These are phyloP conservation scores for Leccinum longicurvipes DNA, from an alignment of 768 basidiomycete genomes.

Conservation along the genomic window DNA sequence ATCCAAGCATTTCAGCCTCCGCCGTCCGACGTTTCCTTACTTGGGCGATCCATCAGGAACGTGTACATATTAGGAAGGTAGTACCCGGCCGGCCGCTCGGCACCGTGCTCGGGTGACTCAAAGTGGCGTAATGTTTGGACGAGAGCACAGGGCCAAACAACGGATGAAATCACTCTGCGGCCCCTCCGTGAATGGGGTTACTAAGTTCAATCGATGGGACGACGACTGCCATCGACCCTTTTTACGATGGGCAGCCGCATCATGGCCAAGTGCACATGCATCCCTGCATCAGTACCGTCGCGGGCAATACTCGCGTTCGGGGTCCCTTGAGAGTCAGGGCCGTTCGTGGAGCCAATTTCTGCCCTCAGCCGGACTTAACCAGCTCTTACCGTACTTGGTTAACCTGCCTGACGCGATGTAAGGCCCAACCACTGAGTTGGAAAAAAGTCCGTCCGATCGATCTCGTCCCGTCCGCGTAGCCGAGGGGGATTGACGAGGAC, in stretches of 20 bases:
- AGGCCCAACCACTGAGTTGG: neutral
- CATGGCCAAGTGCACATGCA: neutral
- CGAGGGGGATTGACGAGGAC: neutral
- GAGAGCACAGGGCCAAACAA: neutral
- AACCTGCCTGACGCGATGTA: neutral
- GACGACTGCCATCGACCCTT: neutral
- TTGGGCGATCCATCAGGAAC: neutral
- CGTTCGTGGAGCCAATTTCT: neutral
- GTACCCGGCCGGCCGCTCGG: neutral
- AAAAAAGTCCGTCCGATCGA: neutral
- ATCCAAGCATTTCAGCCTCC: slow-evolving; percentile 1
- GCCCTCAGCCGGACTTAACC: neutral
- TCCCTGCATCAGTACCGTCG: neutral
- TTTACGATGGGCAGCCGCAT: neutral
- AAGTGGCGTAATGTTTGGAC: neutral
- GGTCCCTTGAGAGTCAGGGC: slow-evolving; percentile 2
- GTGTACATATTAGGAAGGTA: neutral
- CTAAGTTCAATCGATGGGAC: neutral
- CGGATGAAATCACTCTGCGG: too few relatives aligned
- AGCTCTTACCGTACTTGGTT: neutral
- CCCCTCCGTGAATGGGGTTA: too few relatives aligned
- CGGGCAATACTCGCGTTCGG: neutral
- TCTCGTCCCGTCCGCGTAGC: neutral
- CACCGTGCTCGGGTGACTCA: neutral
- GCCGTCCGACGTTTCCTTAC: neutral